Conservation (phyloP, 2,329 filamentous ascomycete species). For the Pyricularia sp. region DNA sequence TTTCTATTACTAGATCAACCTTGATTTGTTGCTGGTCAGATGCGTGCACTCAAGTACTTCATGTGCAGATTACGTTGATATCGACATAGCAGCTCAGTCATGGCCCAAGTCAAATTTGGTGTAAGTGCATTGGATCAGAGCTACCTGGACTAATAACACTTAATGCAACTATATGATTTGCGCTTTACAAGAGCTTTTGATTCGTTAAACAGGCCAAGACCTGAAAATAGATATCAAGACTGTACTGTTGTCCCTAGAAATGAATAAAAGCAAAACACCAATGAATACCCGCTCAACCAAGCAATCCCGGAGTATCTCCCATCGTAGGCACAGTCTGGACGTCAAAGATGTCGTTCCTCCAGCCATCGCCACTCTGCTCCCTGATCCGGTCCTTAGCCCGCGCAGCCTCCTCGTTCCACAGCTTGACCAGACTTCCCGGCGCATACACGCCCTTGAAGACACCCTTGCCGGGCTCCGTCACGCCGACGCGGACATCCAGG, state of each 20-base stretch:
- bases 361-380: conserved; percentile 61
- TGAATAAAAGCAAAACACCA: neutral
- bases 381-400: conserved; percentile 65
- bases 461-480: conserved; percentile 43
- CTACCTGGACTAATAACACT: too few species aligned
- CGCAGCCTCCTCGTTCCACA: conserved; percentile 77
- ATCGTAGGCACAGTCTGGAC: conserved; percentile 20
- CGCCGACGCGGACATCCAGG: conserved; percentile 62
- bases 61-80: too few species aligned
- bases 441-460: conserved; percentile 81
- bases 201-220: neutral
- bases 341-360: conserved; percentile 80
- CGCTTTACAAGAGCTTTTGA: neutral
- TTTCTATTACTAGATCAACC: too few species aligned
- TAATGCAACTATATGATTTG: neutral
- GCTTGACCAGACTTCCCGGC: conserved; percentile 76
- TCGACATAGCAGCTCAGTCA: too few species aligned
- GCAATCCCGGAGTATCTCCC: neutral
- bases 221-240: neutral
- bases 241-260: neutral
- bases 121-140: too few species aligned
- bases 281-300: neutral
- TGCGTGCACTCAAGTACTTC: too few species aligned
- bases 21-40: too few species aligned
- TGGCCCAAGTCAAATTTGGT: too few species aligned